Evolutionary conservation across 257 asterid species (phyloP).

Genomic region (Lavandula angustifolia): DNA sequence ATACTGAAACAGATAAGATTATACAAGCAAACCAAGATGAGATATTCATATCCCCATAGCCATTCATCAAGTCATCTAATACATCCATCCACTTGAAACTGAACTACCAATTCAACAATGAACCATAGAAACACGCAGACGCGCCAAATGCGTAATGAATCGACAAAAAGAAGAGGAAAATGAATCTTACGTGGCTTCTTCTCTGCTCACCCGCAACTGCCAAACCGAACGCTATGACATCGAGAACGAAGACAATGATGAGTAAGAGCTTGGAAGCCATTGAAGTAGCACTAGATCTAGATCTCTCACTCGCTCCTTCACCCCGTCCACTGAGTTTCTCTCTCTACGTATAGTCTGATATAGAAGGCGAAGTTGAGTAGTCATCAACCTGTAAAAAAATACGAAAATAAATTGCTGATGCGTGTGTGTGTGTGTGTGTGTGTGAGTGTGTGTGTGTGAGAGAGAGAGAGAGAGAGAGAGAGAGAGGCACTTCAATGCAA

Average conservation of each 20-base stretch:
- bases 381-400: constrained; percentile 23
- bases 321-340: constrained; percentile 23
- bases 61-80: no score
- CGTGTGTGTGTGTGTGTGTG: neutral
- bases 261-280: constrained; percentile 83
- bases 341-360: constrained; percentile 33
- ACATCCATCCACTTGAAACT: constrained; percentile 5
- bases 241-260: constrained; percentile 52
- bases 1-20: neutral
- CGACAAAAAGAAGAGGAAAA: neutral
- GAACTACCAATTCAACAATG: constrained; percentile 2
- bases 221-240: constrained; percentile 79
- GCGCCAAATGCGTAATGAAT: constrained; percentile 20
- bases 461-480: constrained; percentile 14
- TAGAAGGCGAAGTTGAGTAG: constrained; percentile 36
- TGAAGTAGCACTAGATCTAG: constrained; percentile 41
- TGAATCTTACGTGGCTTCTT: constrained; percentile 64
- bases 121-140: neutral
- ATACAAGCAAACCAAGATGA: constrained; percentile 14
- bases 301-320: constrained; percentile 20
- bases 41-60: no score
- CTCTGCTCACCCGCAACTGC: constrained; percentile 94
- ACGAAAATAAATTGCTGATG: no score
- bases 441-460: neutral
- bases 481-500: constrained; percentile 31